Evolutionary conservation across 129 eudicot species (phyloP), one percentile per base, ranked within the genome.

Genomic region (Flaveria brownii): DNA sequence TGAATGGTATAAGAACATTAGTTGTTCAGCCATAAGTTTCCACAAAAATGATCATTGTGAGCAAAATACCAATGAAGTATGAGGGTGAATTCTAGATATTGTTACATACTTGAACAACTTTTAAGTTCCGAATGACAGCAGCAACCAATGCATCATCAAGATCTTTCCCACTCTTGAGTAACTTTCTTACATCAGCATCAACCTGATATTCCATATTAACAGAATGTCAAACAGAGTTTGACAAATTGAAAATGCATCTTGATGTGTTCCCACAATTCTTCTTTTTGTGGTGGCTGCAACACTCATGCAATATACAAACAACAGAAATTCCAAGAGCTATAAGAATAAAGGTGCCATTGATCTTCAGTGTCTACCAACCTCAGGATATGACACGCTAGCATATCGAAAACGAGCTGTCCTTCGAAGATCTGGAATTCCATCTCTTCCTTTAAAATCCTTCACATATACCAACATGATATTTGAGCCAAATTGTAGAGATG

Each of bases 371-470:
- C 25, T 9, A 80, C 86, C 82, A 74, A 93, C 98, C 98, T 91
- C 88, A 59, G 96, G 97, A 77, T 81, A 68, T 55, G 87, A 45
- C 42, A 91, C 91, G 77, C 79, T 81, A 26, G 96, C 91, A 86
- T 88, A 94, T 70, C 98, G 91, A 88, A 65, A 91, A 47, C 98
- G 90, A 59, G 96, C 93, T 47, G 84, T 81, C 78, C 98, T 85
- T 71, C 98, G 87, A 61, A 94, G 96, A 91, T 94, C 98, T 79
- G 98, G 98, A 77, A 94, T 78, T n/a, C 98, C 98, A 76, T 94
- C 97, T 77, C 85, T 89, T 75, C 87, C 93, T 84, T 93, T 89
- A 81, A 86, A 86, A 81, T 85, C 92, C 98, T 94, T 85, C 86
- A 87, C 64, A 72, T 59, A 36, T 25, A 69, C 75, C 22, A 10